phyloP scores from a whole-genome alignment of 768 basidiomycete genomes.

The Leucogyrophana mollusca region DNA sequence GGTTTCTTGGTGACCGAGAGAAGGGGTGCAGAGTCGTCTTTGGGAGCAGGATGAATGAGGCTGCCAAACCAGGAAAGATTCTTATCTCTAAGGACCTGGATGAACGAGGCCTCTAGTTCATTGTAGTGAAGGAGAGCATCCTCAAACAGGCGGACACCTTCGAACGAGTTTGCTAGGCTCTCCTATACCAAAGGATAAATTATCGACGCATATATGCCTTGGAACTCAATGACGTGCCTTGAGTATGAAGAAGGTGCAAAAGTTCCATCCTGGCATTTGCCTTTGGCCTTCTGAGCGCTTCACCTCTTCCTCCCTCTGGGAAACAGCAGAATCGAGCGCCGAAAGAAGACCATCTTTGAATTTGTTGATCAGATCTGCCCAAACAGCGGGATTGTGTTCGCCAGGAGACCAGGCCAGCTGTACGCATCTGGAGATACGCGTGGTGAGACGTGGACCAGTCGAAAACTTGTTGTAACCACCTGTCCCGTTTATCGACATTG shows the following conservation, averaged over 20 bases:
- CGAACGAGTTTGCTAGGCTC: conserved; percentile 88
- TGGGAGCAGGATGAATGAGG: conserved; percentile 64
- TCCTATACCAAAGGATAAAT: conserved; percentile 54
- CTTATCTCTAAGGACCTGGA: conserved; percentile 69
- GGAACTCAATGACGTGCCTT: conserved; percentile 56
- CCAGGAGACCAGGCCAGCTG: conserved; percentile 77
- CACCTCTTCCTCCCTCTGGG: conserved; percentile 86
- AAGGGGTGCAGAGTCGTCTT: conserved; percentile 80
- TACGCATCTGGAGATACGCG: conserved; percentile 55
- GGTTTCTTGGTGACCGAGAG: conserved; percentile 79
- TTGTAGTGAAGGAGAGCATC: conserved; percentile 89
- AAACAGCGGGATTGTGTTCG: conserved; percentile 71
- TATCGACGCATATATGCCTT: neutral
- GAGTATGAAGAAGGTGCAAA: conserved; percentile 93
- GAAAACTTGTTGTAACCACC: conserved; percentile 44
- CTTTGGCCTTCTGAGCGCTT: conserved; percentile 86
- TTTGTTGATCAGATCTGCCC: conserved; percentile 87
- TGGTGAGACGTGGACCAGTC: conserved; percentile 4
- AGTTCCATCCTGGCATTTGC: conserved; percentile 97
- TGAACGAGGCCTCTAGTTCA: conserved; percentile 86
- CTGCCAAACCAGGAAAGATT: conserved; percentile 92
- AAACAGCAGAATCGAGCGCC: conserved; percentile 79
- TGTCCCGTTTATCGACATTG: conserved; percentile 83
- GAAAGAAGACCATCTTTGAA: conserved; percentile 87
- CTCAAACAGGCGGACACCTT: conserved; percentile 85